Evolutionary conservation across 352 stramenopile genomes (phyloP).

Genomic region (Phytophthora chlamydospora): DNA sequence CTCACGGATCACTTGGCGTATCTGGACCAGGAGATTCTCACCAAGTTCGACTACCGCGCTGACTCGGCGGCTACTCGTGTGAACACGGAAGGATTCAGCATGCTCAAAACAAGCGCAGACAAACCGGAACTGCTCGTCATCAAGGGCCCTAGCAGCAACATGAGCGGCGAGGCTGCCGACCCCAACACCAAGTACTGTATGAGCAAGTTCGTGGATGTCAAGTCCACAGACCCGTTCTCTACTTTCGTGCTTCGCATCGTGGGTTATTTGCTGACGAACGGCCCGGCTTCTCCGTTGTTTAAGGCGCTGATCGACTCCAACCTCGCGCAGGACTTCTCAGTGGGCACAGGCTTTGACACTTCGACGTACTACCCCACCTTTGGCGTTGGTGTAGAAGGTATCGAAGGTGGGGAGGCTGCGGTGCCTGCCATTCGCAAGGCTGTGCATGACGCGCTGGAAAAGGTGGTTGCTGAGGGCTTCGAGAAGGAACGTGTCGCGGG

Average conservation of each 20-base stretch:
- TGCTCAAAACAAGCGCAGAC: constrained; percentile 34
- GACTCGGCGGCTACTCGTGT: constrained; percentile 61
- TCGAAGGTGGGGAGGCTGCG: constrained; percentile 45
- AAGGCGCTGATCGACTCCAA: constrained; percentile 82
- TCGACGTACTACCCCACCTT: constrained; percentile 82
- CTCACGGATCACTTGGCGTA: constrained; percentile 79
- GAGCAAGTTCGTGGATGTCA: constrained; percentile 71
- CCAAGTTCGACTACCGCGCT: constrained; percentile 63
- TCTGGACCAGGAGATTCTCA: constrained; percentile 72
- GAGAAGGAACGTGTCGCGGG: constrained; percentile 74
- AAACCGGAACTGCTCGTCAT: constrained; percentile 44
- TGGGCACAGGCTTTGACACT: constrained; percentile 82
- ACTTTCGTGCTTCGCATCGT: constrained; percentile 84
- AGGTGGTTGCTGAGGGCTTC: constrained; percentile 74
- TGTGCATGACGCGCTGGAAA: constrained; percentile 53
- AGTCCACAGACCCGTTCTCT: constrained; percentile 72
- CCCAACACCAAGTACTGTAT: constrained; percentile 85
- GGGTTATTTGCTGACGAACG: constrained; percentile 80
- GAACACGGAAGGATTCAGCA: constrained; percentile 47
- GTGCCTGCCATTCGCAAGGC: constrained; percentile 70
- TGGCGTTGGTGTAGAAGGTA: constrained; percentile 80
- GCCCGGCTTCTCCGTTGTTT: constrained; percentile 80
- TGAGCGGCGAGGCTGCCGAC: constrained; percentile 54
- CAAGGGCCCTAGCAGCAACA: constrained; percentile 66
- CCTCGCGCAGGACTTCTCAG: constrained; percentile 77